Evolutionary conservation across 1,284 basidiomycete genomes (phyloP), one percentile per base, ranked within the genome.

Genomic region (Ceratobasidium sp.): DNA sequence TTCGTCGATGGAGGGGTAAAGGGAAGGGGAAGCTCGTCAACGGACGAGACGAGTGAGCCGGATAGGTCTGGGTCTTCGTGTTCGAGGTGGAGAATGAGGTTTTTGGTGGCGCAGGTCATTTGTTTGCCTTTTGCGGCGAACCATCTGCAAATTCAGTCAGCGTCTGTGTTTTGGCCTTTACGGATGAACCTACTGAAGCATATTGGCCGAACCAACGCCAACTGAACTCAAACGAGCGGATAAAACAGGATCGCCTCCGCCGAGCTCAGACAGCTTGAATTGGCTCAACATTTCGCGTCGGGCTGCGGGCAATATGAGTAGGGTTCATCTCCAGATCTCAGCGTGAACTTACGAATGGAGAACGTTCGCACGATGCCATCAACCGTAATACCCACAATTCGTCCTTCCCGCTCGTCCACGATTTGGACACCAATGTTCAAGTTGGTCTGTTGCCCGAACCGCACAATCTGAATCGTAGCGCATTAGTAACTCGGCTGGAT

Each of bases 381-480:
- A 72, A 96, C 93, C 0, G 94, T 96, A 22, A 96, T 90, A 65
- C 93, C 86, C 10, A 95, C 89, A 29, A 96, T 87, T 50, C 91
- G 84, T 77, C 92, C 90, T 3, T 89, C 89, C 71, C 89, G 89
- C 45, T 84, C 86, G 40, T 73, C 70, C 15, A 96, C 86, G 42
- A 96, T 85, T 77, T 93, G 92, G 34, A 96, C 92, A 8, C 94
- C 94, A 53, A 95, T 91, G 74, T 92, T 93, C 72, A 95, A 87
- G 15, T 94, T 96, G 32, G 92, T 95, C 80, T 96, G 94, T 77
- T 96, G 94, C 0, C 94, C 94, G 75, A 95, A 96, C 7, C 92
- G 83, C 25, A 94, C 91, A 54, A 96, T 87, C 81, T 96, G 27
- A 6, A 58, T 43, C 12, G 20, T 17, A 15, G 15, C 95, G 34